These are phyloP conservation scores for Cinchona pubescens DNA, from an alignment of 257 asterid species.

Conservation along the genomic window DNA sequence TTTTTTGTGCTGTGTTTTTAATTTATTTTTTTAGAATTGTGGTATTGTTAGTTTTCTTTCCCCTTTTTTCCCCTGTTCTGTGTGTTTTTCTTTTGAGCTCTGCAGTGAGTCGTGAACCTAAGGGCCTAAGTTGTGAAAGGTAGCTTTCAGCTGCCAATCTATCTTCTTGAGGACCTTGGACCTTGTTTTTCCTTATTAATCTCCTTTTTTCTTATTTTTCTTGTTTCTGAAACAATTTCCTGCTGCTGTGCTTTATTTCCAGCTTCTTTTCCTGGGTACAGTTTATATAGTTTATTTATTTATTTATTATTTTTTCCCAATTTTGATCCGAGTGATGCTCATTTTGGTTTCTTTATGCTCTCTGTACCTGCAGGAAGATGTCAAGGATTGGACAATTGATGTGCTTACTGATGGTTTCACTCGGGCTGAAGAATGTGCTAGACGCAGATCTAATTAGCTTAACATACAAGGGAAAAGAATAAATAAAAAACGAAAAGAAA, in stretches of 20 bases:
- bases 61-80: too few relatives aligned
- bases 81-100: not conserved
- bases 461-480: not conserved
- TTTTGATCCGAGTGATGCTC: slow-evolving; percentile 1
- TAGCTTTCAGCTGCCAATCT: not conserved
- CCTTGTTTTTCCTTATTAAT: too few relatives aligned
- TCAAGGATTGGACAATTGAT: slow-evolving; percentile 83
- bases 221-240: not conserved
- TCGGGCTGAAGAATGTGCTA: slow-evolving; percentile 75
- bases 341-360: too few relatives aligned
- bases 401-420: slow-evolving; percentile 71
- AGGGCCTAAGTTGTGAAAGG: not conserved
- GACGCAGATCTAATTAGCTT: slow-evolving; percentile 44
- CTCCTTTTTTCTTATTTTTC: too few relatives aligned
- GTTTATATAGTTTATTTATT: too few relatives aligned
- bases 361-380: slow-evolving; percentile 87
- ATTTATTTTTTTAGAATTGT: too few relatives aligned
- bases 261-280: not conserved
- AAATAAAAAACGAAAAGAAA: not conserved
- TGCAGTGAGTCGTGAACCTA: not conserved
- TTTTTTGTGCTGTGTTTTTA: too few relatives aligned
- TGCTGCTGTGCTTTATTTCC: not conserved
- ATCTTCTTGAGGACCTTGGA: not conserved
- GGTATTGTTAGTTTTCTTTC: too few relatives aligned
- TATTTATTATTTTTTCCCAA: slow-evolving; percentile 17